These are phyloP conservation scores for Tulasnella sp. DNA, from an alignment of 768 basidiomycete genomes.

Conservation along the genomic window DNA sequence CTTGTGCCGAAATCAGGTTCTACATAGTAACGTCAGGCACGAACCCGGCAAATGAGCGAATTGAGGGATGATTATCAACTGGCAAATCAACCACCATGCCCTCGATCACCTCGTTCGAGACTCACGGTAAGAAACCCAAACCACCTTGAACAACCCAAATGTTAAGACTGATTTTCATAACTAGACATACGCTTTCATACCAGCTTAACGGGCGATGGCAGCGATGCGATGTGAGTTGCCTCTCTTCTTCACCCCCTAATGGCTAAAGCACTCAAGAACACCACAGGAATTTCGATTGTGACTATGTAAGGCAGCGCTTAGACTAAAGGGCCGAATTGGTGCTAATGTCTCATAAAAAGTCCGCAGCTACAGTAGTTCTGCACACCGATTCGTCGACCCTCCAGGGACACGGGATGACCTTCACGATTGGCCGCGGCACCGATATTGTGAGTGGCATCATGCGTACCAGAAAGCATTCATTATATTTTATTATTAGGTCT, in stretches of 20 bases:
- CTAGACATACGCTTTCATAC: constrained; percentile 38
- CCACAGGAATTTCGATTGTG: constrained; percentile 39
- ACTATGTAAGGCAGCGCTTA: constrained; percentile 41
- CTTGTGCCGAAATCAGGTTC: too few relatives aligned
- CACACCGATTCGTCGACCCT: constrained; percentile 38
- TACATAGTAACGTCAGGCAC: too few relatives aligned
- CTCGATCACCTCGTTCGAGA: constrained; percentile 25
- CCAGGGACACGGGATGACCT: constrained; percentile 33
- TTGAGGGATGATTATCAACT: too few relatives aligned
- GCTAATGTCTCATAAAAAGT: constrained; percentile 37
- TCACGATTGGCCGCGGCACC: constrained; percentile 41
- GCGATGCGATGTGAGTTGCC: constrained; percentile 37
- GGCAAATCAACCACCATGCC: constrained; percentile 22
- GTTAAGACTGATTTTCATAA: neutral
- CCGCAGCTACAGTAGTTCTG: constrained; percentile 82
- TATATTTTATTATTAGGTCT: constrained; percentile 1
- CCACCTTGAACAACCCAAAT: neutral
- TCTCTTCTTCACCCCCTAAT: neutral
- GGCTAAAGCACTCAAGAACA: neutral
- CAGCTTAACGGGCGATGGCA: constrained; percentile 40
- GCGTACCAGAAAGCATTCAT: neutral
- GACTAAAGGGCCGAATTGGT: constrained; percentile 34
- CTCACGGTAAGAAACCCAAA: constrained; percentile 23
- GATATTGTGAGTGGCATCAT: constrained; percentile 41
- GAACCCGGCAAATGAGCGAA: too few relatives aligned